Conservation (phyloP, 2,329 filamentous ascomycete species). For the Xylariaceae sp. region DNA sequence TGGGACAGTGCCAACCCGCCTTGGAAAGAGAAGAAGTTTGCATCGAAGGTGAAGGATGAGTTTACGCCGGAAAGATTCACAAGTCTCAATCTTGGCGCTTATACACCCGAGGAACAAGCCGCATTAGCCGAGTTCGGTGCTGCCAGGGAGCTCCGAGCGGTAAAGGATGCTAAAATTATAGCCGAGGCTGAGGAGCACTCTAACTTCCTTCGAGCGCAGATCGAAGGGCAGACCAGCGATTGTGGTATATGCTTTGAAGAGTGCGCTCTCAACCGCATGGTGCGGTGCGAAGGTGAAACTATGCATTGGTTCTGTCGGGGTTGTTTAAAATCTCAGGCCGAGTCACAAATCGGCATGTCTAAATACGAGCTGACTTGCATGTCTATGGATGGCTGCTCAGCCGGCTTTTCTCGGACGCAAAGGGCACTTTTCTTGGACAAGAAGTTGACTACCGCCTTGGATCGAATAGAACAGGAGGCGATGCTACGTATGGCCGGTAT, state of each 20-base stretch:
- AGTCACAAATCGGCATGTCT: slow-evolving; percentile 71
- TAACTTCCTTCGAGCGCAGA: slow-evolving; percentile 51
- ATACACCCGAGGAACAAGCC: slow-evolving; percentile 32
- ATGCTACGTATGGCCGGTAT: slow-evolving; percentile 72
- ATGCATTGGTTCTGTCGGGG: slow-evolving; percentile 72
- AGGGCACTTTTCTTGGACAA: slow-evolving; percentile 63
- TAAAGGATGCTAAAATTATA: slow-evolving; percentile 35
- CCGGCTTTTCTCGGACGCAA: slow-evolving; percentile 62
- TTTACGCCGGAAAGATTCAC: slow-evolving; percentile 30
- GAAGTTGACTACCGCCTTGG: slow-evolving; percentile 65
- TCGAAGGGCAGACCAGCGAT: slow-evolving; percentile 63
- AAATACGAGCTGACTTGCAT: slow-evolving; percentile 74
- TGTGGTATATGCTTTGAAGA: slow-evolving; percentile 78
- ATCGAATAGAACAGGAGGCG: slow-evolving; percentile 73
- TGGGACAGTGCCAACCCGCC: slow-evolving; percentile 24
- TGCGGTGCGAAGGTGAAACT: slow-evolving; percentile 65
- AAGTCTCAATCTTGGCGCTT: slow-evolving; percentile 28
- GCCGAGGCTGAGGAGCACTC: slow-evolving; percentile 40
- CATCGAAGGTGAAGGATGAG: slow-evolving; percentile 23
- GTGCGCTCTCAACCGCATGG: slow-evolving; percentile 68
- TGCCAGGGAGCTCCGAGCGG: slow-evolving; percentile 41
- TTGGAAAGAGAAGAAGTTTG: slow-evolving; percentile 41
- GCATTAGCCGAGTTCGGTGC: slow-evolving; percentile 49
- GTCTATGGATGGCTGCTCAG: slow-evolving; percentile 69
- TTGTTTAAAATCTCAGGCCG: slow-evolving; percentile 70